phyloP scores from a whole-genome alignment of 23 red algal genomes.

The Agarophyton chilense region DNA sequence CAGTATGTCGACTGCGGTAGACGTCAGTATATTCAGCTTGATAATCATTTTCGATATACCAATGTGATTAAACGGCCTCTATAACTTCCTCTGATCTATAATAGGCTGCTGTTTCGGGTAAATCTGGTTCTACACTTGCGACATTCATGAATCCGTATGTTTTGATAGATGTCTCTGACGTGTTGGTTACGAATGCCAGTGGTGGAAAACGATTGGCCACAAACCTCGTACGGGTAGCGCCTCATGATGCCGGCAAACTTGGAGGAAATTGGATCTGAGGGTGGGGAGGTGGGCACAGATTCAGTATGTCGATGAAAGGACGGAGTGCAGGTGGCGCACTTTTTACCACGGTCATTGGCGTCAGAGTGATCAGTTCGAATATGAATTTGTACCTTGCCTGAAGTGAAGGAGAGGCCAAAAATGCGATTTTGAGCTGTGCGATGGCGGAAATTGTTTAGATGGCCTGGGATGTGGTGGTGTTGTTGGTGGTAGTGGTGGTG shows the following conservation, averaged over 20 bases:
- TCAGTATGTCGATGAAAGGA: background rate
- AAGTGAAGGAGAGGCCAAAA: too few species aligned
- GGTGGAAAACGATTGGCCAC: background rate
- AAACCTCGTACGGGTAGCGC: slow-evolving; percentile 1
- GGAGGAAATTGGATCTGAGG: background rate
- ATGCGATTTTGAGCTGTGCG: too few species aligned
- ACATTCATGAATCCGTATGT: background rate
- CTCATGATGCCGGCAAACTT: background rate
- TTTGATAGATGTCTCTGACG: background rate
- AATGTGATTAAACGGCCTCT: background rate
- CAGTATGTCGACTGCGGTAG: slow-evolving; percentile 26
- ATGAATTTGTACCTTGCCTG: background rate
- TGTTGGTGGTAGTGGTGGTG: too few species aligned
- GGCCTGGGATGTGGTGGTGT: too few species aligned
- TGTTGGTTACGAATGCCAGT: background rate
- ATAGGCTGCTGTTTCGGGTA: background rate
- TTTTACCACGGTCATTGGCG: too few species aligned
- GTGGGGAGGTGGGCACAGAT: background rate
- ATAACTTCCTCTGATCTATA: background rate
- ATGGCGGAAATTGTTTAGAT: too few species aligned
- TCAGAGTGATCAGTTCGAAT: slow-evolving; percentile 12
- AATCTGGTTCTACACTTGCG: background rate
- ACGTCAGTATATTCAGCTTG: slow-evolving; percentile 34
- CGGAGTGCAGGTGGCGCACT: background rate
- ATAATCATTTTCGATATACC: slow-evolving; percentile 42